A percentile compares a stretch with the other conserved stretches of the same genome.
phyloP scores from a whole-genome alignment of 805 yeast species.

The Naumovozyma baii region DNA sequence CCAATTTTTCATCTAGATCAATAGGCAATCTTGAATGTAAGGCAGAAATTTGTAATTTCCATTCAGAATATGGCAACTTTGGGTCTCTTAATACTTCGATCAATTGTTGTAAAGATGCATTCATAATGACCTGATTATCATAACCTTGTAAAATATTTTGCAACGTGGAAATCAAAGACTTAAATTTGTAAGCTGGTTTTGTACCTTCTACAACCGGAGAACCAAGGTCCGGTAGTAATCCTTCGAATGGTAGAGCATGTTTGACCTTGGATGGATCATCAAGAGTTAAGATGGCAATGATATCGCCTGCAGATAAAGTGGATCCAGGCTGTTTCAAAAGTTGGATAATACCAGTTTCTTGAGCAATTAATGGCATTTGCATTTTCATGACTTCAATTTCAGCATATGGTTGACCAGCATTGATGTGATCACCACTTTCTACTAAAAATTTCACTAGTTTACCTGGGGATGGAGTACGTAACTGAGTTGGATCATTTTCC shows the following conservation, averaged over 20 bases:
- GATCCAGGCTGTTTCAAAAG: conserved; percentile 96
- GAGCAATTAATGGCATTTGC: conserved; percentile 96
- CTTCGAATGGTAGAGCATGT: conserved; percentile 92
- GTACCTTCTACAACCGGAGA: conserved; percentile 74
- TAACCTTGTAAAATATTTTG: conserved; percentile 78
- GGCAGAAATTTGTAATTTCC: conserved; percentile 80
- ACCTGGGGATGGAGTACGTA: conserved; percentile 98
- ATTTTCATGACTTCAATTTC: conserved; percentile 99
- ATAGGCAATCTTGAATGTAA: conserved; percentile 83
- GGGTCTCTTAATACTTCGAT: conserved; percentile 67
- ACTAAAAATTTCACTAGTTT: conserved; percentile 87
- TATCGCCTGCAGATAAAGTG: conserved; percentile 94
- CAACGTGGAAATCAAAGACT: conserved; percentile 48
- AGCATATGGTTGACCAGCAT: conserved; percentile 88
- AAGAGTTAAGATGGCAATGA: conserved; percentile 83
- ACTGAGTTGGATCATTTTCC: conserved; percentile 97
- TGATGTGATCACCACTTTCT: conserved; percentile 89
- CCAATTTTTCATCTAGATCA: conserved; percentile 59
- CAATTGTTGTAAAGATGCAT: conserved; percentile 63
- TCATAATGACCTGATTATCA: conserved; percentile 93
- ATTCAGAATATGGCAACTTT: conserved; percentile 85
- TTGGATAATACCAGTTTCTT: conserved; percentile 88
- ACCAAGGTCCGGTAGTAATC: conserved; percentile 84
- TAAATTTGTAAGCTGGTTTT: conserved; percentile 71
- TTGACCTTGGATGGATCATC: conserved; percentile 97